Conservation (phyloP, 257 asterid genomes). For the Nicotiana knightiana region DNA sequence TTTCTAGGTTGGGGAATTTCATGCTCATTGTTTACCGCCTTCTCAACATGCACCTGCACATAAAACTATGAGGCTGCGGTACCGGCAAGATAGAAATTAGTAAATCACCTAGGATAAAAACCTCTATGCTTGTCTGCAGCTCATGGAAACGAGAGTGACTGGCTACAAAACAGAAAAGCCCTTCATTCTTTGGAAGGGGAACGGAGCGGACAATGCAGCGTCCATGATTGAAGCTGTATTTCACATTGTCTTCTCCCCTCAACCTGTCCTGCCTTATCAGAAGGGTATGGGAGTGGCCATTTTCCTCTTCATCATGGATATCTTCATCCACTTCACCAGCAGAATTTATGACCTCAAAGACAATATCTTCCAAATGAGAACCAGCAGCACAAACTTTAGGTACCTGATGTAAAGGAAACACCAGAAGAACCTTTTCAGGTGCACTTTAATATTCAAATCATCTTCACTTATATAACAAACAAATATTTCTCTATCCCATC, state of each 20-base stretch:
- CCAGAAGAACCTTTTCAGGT: background rate
- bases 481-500: background rate
- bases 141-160: slow-evolving; percentile 53
- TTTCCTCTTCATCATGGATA: slow-evolving; percentile 37
- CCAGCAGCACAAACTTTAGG: slow-evolving; percentile 42
- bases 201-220: slow-evolving; percentile 47
- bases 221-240: slow-evolving; percentile 46
- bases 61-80: background rate
- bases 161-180: slow-evolving; percentile 39
- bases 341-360: slow-evolving; percentile 42
- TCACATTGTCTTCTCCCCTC: slow-evolving; percentile 36
- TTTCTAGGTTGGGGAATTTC: slow-evolving; percentile 9
- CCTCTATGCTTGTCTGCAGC: slow-evolving; percentile 46
- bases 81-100: background rate
- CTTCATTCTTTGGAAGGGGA: slow-evolving; percentile 42
- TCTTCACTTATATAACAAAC: background rate
- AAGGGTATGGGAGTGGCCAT: slow-evolving; percentile 50
- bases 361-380: slow-evolving; percentile 42
- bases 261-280: slow-evolving; percentile 28
- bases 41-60: slow-evolving; percentile 36
- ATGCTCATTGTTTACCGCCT: background rate
- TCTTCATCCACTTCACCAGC: slow-evolving; percentile 50
- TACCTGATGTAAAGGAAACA: slow-evolving; percentile 29
- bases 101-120: slow-evolving; percentile 10
- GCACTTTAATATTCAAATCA: background rate